Base-by-base conservation (phyloP, 495 filamentous ascomycete species). In the Bacidia rubella region DNA sequence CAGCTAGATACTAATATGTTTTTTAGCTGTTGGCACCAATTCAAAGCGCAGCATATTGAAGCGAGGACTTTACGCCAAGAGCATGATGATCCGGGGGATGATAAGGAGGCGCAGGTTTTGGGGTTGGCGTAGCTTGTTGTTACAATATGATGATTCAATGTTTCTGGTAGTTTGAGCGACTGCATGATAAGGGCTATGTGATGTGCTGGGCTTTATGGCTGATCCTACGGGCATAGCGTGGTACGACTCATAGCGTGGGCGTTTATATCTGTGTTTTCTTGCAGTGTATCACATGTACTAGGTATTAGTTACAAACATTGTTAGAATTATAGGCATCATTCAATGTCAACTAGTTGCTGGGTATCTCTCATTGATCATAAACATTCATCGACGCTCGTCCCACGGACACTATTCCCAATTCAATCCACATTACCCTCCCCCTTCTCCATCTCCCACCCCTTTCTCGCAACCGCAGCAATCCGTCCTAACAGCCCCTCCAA, bases 11-110 rank as follows among this genome's bases (percentile, higher is more conserved):
- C 41, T 47, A 53, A 59, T 56, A 2, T 25, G 32, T 39, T 46
- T 26, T 54, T 32, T 55, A 80, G 77, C 52, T 84, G 80, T 62
- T 87, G 83, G 83, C 81, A 85, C 63, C 78, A 85, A 62, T 85
- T 85, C 62, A 72, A 80, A 59, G 63, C 73, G 29, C 71, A 70
- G 48, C 68, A 72, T 25, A 63, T 72, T 52, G 69, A 73, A n/a
- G 47, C 48, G 24, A 43, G 57, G 46, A 68, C 71, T 51, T 57
- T 68, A 24, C 66, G 61, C 22, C 54, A 66, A 23, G 64, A 61
- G 23, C 52, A 66, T 23, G 69, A 74, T 27, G 60, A 66, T 49
- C 63, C 39, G 19, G 52, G 43, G 10, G 57, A 59, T 12, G 54
- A 54, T 3, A 51, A 40, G 19, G 57, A 60, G 22, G 47, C 54